phyloP scores from a whole-genome alignment of 116 monocot species.

The Phalaenopsis hybrid region DNA sequence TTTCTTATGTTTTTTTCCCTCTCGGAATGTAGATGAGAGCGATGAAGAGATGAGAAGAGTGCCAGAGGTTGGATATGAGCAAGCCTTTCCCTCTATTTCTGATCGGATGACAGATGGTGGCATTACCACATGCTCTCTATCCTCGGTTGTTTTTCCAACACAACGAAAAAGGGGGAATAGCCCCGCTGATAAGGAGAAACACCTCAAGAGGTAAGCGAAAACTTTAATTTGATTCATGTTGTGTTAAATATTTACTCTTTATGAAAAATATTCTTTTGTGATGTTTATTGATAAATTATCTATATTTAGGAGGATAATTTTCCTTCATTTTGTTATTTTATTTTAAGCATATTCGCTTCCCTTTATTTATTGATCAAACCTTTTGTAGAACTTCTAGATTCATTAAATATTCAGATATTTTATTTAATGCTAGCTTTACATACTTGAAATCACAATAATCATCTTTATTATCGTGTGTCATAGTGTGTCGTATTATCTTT shows the following conservation, averaged over 20 bases:
- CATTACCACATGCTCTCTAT: slow-evolving; percentile 14
- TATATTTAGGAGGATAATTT: neutral
- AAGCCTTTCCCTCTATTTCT: slow-evolving; percentile 39
- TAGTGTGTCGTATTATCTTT: no score
- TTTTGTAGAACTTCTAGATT: neutral
- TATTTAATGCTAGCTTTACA: neutral
- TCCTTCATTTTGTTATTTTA: neutral
- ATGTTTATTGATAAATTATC: neutral
- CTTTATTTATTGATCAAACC: neutral
- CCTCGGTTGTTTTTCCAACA: slow-evolving; percentile 16
- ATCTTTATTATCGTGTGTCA: neutral
- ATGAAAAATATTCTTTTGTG: neutral
- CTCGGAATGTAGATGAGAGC: slow-evolving; percentile 44
- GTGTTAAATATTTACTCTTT: neutral
- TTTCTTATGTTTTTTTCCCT: neutral
- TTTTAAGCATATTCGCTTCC: neutral
- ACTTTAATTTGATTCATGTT: neutral
- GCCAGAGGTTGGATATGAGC: slow-evolving; percentile 62
- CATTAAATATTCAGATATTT: no score
- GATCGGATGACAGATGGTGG: slow-evolving; percentile 29
- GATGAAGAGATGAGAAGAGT: slow-evolving; percentile 85
- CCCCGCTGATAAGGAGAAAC: slow-evolving; percentile 77
- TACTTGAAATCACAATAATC: neutral
- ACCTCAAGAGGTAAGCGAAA: slow-evolving; percentile 52
- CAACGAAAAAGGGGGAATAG: slow-evolving; percentile 47